Percentiles rank a stretch among this genome's conserved stretches.
phyloP scores from a whole-genome alignment of 1,284 basidiomycete species.

The Malassezia cuniculi region DNA sequence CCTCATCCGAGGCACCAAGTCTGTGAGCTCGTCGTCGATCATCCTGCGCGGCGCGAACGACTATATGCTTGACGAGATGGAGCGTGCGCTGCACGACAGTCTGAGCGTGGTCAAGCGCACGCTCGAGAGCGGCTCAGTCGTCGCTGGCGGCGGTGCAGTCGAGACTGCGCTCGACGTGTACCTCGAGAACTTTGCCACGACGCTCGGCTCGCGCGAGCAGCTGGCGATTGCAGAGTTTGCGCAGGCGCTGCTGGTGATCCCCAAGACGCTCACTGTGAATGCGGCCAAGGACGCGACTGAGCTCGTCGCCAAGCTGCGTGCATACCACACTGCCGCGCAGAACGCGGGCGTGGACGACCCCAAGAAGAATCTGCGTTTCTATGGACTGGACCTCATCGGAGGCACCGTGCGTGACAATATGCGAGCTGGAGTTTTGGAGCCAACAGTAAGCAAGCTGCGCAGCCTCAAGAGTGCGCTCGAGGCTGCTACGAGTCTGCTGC shows the following conservation, averaged over 20 bases:
- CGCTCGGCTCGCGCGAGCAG: constrained; percentile 84
- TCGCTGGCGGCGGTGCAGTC: constrained; percentile 93
- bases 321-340: constrained; percentile 91
- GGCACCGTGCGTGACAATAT: constrained; percentile 93
- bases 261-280: constrained; percentile 92
- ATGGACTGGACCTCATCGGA: constrained; percentile 85
- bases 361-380: constrained; percentile 85
- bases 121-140: constrained; percentile 85
- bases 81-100: constrained; percentile 86
- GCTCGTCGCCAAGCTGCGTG: constrained; percentile 86
- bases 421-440: constrained; percentile 82
- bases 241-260: constrained; percentile 73
- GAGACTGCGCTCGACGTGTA: constrained; percentile 95
- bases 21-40: constrained; percentile 83
- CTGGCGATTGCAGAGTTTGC: constrained; percentile 98
- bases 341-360: constrained; percentile 71
- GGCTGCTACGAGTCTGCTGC: constrained; percentile 82
- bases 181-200: constrained; percentile 97
- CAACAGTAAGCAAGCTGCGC: constrained; percentile 90
- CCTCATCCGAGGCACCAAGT: constrained; percentile 91
- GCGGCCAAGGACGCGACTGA: constrained; percentile 98
- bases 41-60: constrained; percentile 94
- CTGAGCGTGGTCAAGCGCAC: constrained; percentile 93
- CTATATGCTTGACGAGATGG: constrained; percentile 99
- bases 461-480: constrained; percentile 93